Evolutionary conservation across 495 filamentous ascomycete species (phyloP), one percentile per base, ranked within the genome.

Genomic region (Copromyces sp.): DNA sequence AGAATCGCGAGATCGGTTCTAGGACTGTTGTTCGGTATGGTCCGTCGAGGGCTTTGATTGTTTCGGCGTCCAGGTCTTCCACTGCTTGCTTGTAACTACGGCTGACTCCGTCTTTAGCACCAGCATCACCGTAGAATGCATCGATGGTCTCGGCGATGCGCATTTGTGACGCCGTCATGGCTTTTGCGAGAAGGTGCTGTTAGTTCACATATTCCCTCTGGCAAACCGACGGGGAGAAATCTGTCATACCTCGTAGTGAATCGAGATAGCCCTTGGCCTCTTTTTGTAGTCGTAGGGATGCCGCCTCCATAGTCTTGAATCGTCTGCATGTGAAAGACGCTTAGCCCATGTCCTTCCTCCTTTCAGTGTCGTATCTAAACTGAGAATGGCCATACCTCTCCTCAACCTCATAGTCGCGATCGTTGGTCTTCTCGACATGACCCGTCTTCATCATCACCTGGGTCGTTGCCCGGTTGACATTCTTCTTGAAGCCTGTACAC

Each of bases 401-500:
- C 82, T 99, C 96, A 41, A 98, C 95, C 82, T 98, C 95, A 82
- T 98, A 99, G 80, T 98, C 95, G 59, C 96, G 93, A 82, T 99
- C 96, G 80, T 93, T 97, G 2, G 95, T 98, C 82, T 95, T 92
- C 81, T 99, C 95, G 74, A 99, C 97, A 86, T 97, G 95, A 65
- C 95, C 93, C 24, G 95, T 94, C 87, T 98, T 99, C 95, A 99
- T 98, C 94, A 99, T 98, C 71, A 98, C 95, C 90, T 97, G 95
- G 81, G 96, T 98, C 82, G 94, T 97, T 73, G 95, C 95, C 82
- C 95, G 93, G 85, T 95, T 95, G 86, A 97, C 94, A 88, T 95
- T 96, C 81, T 98, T 98, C 88, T 98, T 98, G 84, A 99, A 98
- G 70, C 95, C 95, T 97, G 77, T 5, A 20, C 29, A 78, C 45